These are phyloP conservation scores for Penicillium occitanis DNA, from an alignment of 2,329 filamentous ascomycete genomes.

Conservation along the genomic window DNA sequence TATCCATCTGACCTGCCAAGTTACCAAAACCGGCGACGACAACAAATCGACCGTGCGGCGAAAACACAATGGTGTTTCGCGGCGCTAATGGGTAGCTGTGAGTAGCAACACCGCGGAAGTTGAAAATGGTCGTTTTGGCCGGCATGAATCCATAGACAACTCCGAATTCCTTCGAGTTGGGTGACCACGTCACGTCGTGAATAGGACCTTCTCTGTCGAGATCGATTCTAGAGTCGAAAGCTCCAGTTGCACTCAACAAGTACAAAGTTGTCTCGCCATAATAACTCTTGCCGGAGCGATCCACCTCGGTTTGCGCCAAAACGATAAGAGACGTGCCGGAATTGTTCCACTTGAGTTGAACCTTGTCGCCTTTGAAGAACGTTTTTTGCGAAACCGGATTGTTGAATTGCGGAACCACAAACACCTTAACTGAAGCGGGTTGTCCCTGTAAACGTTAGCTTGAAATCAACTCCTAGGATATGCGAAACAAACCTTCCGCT, in stretches of 20 bases:
- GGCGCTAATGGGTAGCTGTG: constrained; percentile 85
- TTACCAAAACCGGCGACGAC: constrained; percentile 96
- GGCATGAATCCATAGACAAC: constrained; percentile 99
- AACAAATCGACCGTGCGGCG: constrained; percentile 87
- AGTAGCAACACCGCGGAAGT: constrained; percentile 75
- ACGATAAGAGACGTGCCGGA: constrained; percentile 89
- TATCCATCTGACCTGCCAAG: constrained; percentile 93
- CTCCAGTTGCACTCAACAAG: constrained; percentile 84
- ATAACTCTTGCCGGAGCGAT: constrained; percentile 98
- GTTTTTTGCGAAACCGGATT: constrained; percentile 91
- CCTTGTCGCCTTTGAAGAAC: constrained; percentile 99
- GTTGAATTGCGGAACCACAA: constrained; percentile 83
- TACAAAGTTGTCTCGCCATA: constrained; percentile 98
- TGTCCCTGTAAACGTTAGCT: constrained; percentile 62
- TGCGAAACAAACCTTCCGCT: constrained; percentile 71
- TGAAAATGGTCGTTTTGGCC: constrained; percentile 98
- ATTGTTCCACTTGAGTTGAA: constrained; percentile 97
- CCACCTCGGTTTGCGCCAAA: constrained; percentile 94
- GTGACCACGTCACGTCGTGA: constrained; percentile 97
- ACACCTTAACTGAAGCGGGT: constrained; percentile 91
- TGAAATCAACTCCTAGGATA: neutral
- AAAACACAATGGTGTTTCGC: constrained; percentile 93
- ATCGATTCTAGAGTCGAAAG: constrained; percentile 86
- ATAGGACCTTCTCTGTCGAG: constrained; percentile 97
- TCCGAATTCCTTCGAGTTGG: constrained; percentile 95